These are phyloP conservation scores for Huntiella decipiens DNA, from an alignment of 2,329 filamentous ascomycete species.

Conservation along the genomic window DNA sequence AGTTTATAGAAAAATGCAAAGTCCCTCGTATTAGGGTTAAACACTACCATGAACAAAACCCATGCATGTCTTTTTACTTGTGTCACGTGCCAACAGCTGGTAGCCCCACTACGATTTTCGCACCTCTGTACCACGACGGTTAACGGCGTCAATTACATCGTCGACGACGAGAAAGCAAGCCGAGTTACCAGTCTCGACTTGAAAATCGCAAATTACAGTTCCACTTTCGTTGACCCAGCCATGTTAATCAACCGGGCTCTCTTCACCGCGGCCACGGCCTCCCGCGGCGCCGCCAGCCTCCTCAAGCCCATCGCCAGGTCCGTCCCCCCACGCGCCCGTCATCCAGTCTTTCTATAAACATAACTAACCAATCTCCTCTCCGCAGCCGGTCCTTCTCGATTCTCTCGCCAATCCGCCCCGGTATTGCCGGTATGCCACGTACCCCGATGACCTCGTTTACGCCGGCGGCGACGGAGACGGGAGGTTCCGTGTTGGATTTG, in stretches of 20 bases:
- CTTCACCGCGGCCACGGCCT: not conserved
- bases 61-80: no score
- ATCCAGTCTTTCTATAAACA: not conserved
- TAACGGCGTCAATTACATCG: no score
- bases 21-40: not conserved
- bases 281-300: not conserved
- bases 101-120: conserved; percentile 10
- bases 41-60: not conserved
- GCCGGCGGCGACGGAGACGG: conserved; percentile 4
- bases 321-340: not conserved
- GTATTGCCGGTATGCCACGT: conserved; percentile 1
- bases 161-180: no score
- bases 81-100: conserved; percentile 3
- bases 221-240: no score
- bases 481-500: conserved; percentile 21
- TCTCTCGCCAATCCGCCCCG: conserved; percentile 8
- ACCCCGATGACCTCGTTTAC: conserved; percentile 7
- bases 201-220: no score
- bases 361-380: not conserved
- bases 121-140: not conserved
- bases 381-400: conserved; percentile 8
- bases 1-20: not conserved
- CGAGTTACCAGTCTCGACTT: no score
- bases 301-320: conserved; percentile 8
- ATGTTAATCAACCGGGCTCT: not conserved